A percentile compares a stretch with the other conserved stretches of the same genome.
These are phyloP conservation scores for Claviceps sp. DNA, from an alignment of 2,329 filamentous ascomycete species.

Conservation along the genomic window DNA sequence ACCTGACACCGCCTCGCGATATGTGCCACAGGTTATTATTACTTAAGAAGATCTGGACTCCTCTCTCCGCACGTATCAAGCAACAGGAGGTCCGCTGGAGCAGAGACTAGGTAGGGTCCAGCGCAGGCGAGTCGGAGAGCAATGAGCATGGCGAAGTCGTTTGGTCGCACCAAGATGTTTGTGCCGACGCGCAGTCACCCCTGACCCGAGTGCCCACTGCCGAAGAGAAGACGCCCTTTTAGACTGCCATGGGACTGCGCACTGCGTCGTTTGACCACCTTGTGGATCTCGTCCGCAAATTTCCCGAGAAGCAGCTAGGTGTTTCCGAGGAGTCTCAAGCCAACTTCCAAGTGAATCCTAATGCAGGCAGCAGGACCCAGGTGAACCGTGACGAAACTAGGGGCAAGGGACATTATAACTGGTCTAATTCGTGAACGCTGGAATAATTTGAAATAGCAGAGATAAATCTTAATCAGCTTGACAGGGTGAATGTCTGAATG, in stretches of 20 bases:
- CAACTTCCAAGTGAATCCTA: slow-evolving; percentile 3
- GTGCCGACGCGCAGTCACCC: slow-evolving; percentile 39
- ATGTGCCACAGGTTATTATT: slow-evolving; percentile 19
- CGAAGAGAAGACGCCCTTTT: slow-evolving; percentile 39
- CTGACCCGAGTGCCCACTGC: slow-evolving; percentile 12
- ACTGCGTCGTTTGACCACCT: slow-evolving; percentile 43
- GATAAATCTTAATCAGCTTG: too few relatives aligned
- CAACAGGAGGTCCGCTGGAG: slow-evolving; percentile 38
- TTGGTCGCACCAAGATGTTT: slow-evolving; percentile 39
- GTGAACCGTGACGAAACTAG: not conserved
- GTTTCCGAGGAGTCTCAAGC: not conserved
- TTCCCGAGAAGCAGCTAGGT: slow-evolving; percentile 23
- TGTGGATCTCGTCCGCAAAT: slow-evolving; percentile 40
- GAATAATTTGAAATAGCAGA: too few relatives aligned
- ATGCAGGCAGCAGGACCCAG: not conserved
- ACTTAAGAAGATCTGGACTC: slow-evolving; percentile 28
- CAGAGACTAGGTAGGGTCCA: slow-evolving; percentile 22
- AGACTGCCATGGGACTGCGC: slow-evolving; percentile 39
- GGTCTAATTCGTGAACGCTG: too few relatives aligned
- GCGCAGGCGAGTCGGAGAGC: slow-evolving; percentile 19
- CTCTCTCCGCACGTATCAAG: slow-evolving; percentile 31
- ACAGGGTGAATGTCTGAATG: too few relatives aligned
- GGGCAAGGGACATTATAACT: not conserved
- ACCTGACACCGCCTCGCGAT: slow-evolving; percentile 15
- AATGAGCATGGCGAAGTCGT: slow-evolving; percentile 28